These are phyloP conservation scores for Diplodia intermedia DNA, from an alignment of 2,329 filamentous ascomycete genomes.

Conservation along the genomic window DNA sequence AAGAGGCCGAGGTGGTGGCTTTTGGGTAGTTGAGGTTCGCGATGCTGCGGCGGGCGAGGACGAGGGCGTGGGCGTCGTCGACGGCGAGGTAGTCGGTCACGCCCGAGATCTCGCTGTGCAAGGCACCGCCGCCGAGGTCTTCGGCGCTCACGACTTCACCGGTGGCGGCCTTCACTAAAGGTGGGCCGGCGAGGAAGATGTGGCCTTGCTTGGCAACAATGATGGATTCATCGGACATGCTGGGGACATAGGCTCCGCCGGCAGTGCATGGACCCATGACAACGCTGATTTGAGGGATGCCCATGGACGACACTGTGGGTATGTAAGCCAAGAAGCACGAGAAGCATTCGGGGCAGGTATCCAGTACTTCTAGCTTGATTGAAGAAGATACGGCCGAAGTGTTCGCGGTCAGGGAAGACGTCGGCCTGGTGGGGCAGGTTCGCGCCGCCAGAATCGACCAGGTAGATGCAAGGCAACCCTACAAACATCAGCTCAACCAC, in stretches of 20 bases:
- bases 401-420: constrained; percentile 92
- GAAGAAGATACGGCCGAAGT: constrained; percentile 97
- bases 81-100: constrained; percentile 96
- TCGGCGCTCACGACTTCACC: constrained; percentile 91
- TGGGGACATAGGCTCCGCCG: constrained; percentile 92
- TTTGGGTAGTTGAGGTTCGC: constrained; percentile 87
- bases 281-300: constrained; percentile 91
- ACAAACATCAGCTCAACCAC: neutral
- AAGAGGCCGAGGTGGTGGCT: neutral
- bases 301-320: constrained; percentile 71
- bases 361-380: constrained; percentile 83
- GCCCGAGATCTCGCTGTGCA: constrained; percentile 89
- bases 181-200: constrained; percentile 94
- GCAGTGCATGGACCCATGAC: constrained; percentile 98
- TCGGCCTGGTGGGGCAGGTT: constrained; percentile 95
- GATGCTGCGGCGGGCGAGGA: constrained; percentile 82
- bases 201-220: constrained; percentile 96
- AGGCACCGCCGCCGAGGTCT: constrained; percentile 85
- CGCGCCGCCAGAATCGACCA: constrained; percentile 94
- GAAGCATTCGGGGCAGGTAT: neutral
- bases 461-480: constrained; percentile 79
- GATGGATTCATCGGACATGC: constrained; percentile 97
- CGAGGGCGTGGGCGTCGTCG: constrained; percentile 88
- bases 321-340: neutral
- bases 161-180: constrained; percentile 93